Base-by-base conservation (phyloP, 805 yeast genomes). In the Suhomyces vadensis region DNA sequence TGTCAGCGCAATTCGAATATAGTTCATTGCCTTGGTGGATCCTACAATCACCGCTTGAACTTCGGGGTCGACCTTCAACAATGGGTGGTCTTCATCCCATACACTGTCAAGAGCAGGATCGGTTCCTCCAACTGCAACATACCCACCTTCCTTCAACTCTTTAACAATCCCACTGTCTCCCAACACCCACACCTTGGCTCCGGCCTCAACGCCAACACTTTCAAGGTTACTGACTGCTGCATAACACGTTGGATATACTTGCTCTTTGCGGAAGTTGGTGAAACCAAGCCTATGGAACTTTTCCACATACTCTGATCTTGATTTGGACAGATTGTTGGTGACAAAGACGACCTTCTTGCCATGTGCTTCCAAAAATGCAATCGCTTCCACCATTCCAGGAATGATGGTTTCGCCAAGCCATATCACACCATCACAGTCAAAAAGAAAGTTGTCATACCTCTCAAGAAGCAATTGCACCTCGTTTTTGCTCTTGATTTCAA, bases 351-450 rank as follows among this genome's bases (percentile, higher is more conserved):
- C 53, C 37, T 56, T 50, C 52, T 69, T 69, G 31, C 56, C 53
- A 9, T 50, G 50, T 3, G 43, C 24, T 25, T 52, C 44, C 33
- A 69, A 50, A 35, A 50, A 50, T 24, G 53, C 52, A 11, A 69
- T 46, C 14, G 66, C 51, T 16, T 58, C 60, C 21, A 44, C 43
- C 13, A 65, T 65, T 6, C 71, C 71, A 1, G 70, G 68, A 16
- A 69, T 63, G 35, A 64, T 43, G 14, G 44, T 51, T 20, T 63
- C 63, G 37, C 64, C 74, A 16, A 68, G 59, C 75, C 75, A 69
- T 6, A 69, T 55, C 5, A 69, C 75, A 1, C 75, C 75, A 45
- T 69, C 75, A 42, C 75, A 69, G 42, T 69, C 75, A 52, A 69
- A 69, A 5, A 69, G 54, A 42, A 69, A 69, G 50, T 65, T 64